A percentile compares a stretch with the other conserved stretches of the same genome.
Evolutionary conservation across 768 basidiomycete genomes (phyloP).

Genomic region (Russula sp.): DNA sequence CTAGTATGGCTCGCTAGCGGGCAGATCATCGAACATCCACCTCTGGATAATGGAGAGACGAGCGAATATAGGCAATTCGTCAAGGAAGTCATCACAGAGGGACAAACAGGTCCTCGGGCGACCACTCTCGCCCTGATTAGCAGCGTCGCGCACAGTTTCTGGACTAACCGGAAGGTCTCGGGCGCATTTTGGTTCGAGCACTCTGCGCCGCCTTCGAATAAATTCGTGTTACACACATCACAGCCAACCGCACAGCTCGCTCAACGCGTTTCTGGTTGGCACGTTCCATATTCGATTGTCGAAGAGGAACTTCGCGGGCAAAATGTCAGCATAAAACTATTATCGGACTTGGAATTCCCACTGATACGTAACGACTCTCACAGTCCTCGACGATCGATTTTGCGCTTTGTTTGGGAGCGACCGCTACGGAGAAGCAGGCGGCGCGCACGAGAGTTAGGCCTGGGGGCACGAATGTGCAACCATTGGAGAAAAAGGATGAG

Average conservation of each 20-base stretch:
- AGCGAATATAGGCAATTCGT: slow-evolving; percentile 93
- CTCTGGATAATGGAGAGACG: slow-evolving; percentile 92
- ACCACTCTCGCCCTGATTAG: slow-evolving; percentile 87
- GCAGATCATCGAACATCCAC: slow-evolving; percentile 79
- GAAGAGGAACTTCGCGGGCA: slow-evolving; percentile 95
- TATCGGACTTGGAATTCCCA: not conserved
- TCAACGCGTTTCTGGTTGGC: slow-evolving; percentile 87
- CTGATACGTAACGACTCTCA: slow-evolving; percentile 5
- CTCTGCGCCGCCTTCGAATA: slow-evolving; percentile 46
- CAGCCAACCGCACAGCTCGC: slow-evolving; percentile 80
- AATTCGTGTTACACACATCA: slow-evolving; percentile 67
- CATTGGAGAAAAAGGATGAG: slow-evolving; percentile 97
- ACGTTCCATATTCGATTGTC: slow-evolving; percentile 76
- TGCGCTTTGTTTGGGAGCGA: slow-evolving; percentile 89
- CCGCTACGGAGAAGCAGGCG: slow-evolving; percentile 75
- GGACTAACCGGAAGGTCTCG: slow-evolving; percentile 72
- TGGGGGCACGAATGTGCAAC: slow-evolving; percentile 38
- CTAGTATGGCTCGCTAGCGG: slow-evolving; percentile 94
- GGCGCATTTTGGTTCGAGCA: slow-evolving; percentile 77
- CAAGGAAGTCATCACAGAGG: slow-evolving; percentile 95
- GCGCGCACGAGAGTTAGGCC: slow-evolving; percentile 71
- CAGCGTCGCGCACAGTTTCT: slow-evolving; percentile 73
- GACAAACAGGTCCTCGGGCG: slow-evolving; percentile 88
- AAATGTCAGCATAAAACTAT: slow-evolving; percentile 61
- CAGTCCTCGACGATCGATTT: slow-evolving; percentile 98